phyloP scores from a whole-genome alignment of 805 yeast species.

The Ogataea methylovora region DNA sequence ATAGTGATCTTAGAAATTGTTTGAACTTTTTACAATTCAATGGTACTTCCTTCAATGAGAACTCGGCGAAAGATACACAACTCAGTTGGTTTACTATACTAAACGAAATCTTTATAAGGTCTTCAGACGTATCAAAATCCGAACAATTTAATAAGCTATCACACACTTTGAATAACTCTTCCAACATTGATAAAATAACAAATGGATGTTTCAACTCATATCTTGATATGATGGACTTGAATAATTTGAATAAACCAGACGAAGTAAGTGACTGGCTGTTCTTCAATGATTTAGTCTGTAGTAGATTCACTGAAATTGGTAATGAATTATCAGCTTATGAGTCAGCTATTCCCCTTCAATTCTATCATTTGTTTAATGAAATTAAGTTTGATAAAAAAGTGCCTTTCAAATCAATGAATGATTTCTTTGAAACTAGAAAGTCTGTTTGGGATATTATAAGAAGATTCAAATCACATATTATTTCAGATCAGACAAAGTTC shows the following conservation, averaged over 20 bases:
- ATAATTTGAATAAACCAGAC: conserved; percentile 53
- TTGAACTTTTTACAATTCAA: conserved; percentile 75
- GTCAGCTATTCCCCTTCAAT: conserved; percentile 50
- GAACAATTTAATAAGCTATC: conserved; percentile 42
- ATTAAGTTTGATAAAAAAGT: conserved; percentile 20
- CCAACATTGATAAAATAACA: conserved; percentile 54
- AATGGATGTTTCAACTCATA: conserved; percentile 67
- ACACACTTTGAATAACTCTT: conserved; percentile 37
- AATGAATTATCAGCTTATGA: conserved; percentile 35
- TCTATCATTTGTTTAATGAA: conserved; percentile 60
- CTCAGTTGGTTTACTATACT: conserved; percentile 63
- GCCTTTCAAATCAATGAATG: conserved; percentile 27
- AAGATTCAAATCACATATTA: conserved; percentile 22
- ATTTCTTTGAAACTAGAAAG: conserved; percentile 29
- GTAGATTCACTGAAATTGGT: conserved; percentile 36
- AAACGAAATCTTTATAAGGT: conserved; percentile 51
- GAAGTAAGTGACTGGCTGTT: conserved; percentile 68
- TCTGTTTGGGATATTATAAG: conserved; percentile 27
- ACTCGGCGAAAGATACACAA: conserved; percentile 45
- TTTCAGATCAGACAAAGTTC: not conserved
- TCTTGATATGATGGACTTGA: conserved; percentile 55
- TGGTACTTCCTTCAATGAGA: conserved; percentile 13
- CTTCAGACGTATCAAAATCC: conserved; percentile 35
- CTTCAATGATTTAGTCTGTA: conserved; percentile 55
- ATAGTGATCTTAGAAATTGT: conserved; percentile 82